Evolutionary conservation across 495 filamentous ascomycete genomes (phyloP).

Genomic region (Cercophora sp.): DNA sequence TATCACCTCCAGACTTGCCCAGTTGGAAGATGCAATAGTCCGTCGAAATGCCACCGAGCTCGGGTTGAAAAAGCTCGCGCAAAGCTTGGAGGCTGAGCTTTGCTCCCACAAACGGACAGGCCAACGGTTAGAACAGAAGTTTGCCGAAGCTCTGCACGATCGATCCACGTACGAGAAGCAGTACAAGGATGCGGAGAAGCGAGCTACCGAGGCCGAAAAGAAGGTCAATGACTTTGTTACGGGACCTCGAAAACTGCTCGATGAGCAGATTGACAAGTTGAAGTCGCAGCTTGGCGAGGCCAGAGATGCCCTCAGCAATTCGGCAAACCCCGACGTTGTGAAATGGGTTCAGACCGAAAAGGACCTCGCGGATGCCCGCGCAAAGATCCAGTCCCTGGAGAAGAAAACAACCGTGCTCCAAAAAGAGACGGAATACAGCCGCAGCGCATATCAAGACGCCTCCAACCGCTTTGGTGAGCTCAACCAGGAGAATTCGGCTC

Average conservation of each 20-base stretch:
- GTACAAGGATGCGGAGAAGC: slow-evolving; percentile 24
- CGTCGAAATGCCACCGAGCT: slow-evolving; percentile 32
- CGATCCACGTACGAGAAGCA: slow-evolving; percentile 35
- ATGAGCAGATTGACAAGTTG: slow-evolving; percentile 45
- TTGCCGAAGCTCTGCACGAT: slow-evolving; percentile 36
- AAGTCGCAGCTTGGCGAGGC: slow-evolving; percentile 48
- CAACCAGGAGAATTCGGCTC: slow-evolving; percentile 45
- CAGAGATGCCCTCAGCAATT: slow-evolving; percentile 43
- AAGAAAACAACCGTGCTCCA: slow-evolving; percentile 37
- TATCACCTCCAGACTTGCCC: neutral
- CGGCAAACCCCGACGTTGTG: slow-evolving; percentile 45
- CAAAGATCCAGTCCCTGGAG: slow-evolving; percentile 36
- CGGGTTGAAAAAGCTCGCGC: slow-evolving; percentile 25
- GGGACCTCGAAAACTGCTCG: too few species aligned
- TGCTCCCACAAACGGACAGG: slow-evolving; percentile 25
- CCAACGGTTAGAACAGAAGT: too few species aligned
- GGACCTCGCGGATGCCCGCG: slow-evolving; percentile 25
- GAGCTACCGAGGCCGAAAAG: slow-evolving; percentile 5
- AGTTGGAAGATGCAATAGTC: slow-evolving; percentile 27
- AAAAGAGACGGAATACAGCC: slow-evolving; percentile 55
- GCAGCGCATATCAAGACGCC: slow-evolving; percentile 60
- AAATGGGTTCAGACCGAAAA: slow-evolving; percentile 44
- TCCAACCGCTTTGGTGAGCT: slow-evolving; percentile 52
- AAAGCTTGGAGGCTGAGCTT: slow-evolving; percentile 29
- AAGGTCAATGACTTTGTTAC: too few species aligned